Conservation (phyloP, 352 stramenopile species). For the Globisporangium solare region DNA sequence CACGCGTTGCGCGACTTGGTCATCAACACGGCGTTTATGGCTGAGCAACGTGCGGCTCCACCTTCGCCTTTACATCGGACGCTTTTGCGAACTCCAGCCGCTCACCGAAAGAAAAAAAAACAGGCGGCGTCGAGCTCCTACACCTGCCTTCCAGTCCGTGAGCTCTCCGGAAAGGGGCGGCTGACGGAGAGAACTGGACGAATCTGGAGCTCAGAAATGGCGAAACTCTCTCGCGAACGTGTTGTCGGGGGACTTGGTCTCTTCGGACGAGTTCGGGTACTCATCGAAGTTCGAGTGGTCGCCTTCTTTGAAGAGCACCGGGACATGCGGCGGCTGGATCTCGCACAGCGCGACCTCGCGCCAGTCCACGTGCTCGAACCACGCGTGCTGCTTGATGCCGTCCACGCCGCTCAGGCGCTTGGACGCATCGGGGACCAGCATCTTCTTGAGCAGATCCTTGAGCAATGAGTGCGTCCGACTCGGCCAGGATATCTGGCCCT, state of each 20-base stretch:
- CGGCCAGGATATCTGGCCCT: slow-evolving; percentile 51
- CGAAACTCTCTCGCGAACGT: slow-evolving; percentile 31
- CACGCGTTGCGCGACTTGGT: too few relatives aligned
- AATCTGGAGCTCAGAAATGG: slow-evolving; percentile 41
- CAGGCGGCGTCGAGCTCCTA: background rate
- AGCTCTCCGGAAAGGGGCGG: too few relatives aligned
- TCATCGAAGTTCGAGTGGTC: slow-evolving; percentile 67
- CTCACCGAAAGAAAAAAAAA: too few relatives aligned
- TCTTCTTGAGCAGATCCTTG: slow-evolving; percentile 57
- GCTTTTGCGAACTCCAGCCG: too few relatives aligned
- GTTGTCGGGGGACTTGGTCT: slow-evolving; percentile 28
- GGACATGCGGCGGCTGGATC: slow-evolving; percentile 42
- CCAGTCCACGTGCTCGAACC: slow-evolving; percentile 71
- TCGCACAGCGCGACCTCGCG: slow-evolving; percentile 36
- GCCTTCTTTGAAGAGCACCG: slow-evolving; percentile 29
- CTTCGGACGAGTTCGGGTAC: slow-evolving; percentile 49
- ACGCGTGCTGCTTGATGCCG: slow-evolving; percentile 53
- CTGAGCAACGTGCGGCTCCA: too few relatives aligned
- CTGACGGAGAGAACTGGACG: too few relatives aligned
- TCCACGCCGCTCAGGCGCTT: slow-evolving; percentile 45
- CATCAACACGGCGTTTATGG: too few relatives aligned
- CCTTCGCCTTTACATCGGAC: too few relatives aligned
- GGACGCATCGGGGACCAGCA: slow-evolving; percentile 53
- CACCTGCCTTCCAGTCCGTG: too few relatives aligned
- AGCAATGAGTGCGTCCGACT: slow-evolving; percentile 34